Evolutionary conservation across 176 grass and related monocot species (phyloP), one percentile per base, ranked within the genome.

Genomic region (Bromus sterilis): DNA sequence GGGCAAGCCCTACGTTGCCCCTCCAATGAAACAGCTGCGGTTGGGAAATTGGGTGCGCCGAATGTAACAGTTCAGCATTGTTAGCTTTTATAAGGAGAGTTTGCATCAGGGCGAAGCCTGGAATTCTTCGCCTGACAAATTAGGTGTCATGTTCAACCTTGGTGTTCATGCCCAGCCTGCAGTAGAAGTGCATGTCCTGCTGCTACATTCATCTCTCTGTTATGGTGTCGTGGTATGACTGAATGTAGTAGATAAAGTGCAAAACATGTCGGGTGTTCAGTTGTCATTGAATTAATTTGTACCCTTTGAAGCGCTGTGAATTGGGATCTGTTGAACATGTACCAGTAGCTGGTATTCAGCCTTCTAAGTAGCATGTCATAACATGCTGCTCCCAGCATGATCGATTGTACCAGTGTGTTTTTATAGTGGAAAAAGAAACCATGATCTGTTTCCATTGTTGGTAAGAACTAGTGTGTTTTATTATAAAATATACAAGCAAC

Each of bases 1-100:
- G 80, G 77, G 77, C 21, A 94, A 89, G 66, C 89, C 84, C 41
- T 78, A 83, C 5, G 44, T 87, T 57, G 89, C 81, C 26, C 89
- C 87, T 63, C 89, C 84, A 21, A 23, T 94, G 83, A 94, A 85
- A 82, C 89, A 94, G 44, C 77, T 94, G 18, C 77, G 87, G 5
- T 75, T 94, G 75, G 93, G 83, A 39, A 87, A 74, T 26, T 94
- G 93, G 89, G 29, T 94, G 26, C 77, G 76, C 80, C 84, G 78
- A 26, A 4, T n/a, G 74, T 92, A 80, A 85, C 11, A 57, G 3
- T 44, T 48, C 1, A 20, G 61, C 26, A 37, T 66, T 75, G 6
- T 2, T 32, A 55, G 20, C 34, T 64, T 64, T 86, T 2, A 2
- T 18, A 36, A 23, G 62, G 11, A 74, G 16, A 48, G 15, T 58